Evolutionary conservation across 2,329 filamentous ascomycete genomes (phyloP).

Genomic region (Phoma sp.): DNA sequence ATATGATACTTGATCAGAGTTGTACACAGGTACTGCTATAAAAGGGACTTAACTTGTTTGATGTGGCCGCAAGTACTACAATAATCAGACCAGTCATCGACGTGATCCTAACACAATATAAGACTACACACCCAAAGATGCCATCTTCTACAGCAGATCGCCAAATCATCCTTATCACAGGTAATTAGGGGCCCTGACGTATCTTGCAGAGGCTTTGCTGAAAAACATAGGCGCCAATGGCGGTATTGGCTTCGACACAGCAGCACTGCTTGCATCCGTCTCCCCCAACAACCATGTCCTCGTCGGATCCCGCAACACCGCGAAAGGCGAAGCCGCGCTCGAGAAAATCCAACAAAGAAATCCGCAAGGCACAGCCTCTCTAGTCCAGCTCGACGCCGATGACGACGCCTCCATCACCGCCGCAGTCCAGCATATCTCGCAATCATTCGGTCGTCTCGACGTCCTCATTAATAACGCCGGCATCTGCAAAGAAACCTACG

Average conservation of each 20-base stretch:
- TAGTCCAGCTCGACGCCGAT: conserved; percentile 47
- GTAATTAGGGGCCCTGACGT: conserved; percentile 5
- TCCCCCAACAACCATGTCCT: conserved; percentile 45
- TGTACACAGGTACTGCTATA: too few species aligned
- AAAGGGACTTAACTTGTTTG: too few species aligned
- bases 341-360: conserved; percentile 35
- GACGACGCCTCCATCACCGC: conserved; percentile 42
- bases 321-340: conserved; percentile 42
- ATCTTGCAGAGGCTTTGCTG: background rate
- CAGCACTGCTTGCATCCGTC: conserved; percentile 34
- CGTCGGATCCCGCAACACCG: conserved; percentile 40
- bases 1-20: background rate
- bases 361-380: conserved; percentile 37
- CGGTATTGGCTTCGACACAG: conserved; percentile 46
- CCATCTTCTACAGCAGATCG: conserved; percentile 19
- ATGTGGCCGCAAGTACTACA: too few species aligned
- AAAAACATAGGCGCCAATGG: conserved; percentile 38
- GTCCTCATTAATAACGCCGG: conserved; percentile 89
- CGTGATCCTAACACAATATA: too few species aligned
- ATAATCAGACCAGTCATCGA: too few species aligned
- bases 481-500: conserved; percentile 40
- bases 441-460: conserved; percentile 62
- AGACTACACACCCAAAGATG: background rate
- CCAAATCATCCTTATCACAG: conserved; percentile 40
- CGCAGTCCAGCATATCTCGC: conserved; percentile 39